Evolutionary conservation across 768 basidiomycete species (phyloP), one percentile per base, ranked within the genome.

Genomic region (Termitomyces bulborhizus): DNA sequence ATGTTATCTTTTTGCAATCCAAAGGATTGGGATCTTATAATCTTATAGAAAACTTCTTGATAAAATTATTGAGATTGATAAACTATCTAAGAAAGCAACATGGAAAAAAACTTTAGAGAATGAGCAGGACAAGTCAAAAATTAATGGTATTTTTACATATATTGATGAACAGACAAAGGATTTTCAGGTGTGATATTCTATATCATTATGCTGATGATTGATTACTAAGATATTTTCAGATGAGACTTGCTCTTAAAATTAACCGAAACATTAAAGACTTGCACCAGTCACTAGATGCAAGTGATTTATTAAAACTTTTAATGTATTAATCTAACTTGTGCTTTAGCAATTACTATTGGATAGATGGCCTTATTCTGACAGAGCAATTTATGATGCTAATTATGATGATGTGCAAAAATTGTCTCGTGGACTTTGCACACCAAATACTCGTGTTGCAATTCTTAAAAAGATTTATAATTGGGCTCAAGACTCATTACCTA

Each of bases 381-480:
- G 16, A 18, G 24, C 48, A 16, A 27, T 50, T 5, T 50, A 41
- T 40, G n/a, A 50, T 41, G 6, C 26, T n/a, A 4, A 50, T 29
- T 9, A 27, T 36, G n/a, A n/a, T n/a, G n/a, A n/a, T n/a, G n/a
- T n/a, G 27, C 39, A 1, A 50, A 11, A 9, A 15, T 40, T 50
- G 9, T 37, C 26, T 27, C 32, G 55, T 21, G 26, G 41, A 24
- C 39, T 43, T 18, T 70, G 68, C 55, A 66, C 64, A 18, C 56
- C 46, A 8, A 62, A 60, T 21, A 69, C 66, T 5, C 63, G 67
- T 18, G 62, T 63, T 42, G 1, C 47, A 13, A 65, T 68, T 15
- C 51, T 66, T 21, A 26, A 59, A 16, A 40, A 59, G 57, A 62
- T 6, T 46, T n/a, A 9, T 46, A 11, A 32, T 18, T 46, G 31